Base-by-base conservation (phyloP, 805 yeast genomes). In the Saturnispora besseyi region DNA sequence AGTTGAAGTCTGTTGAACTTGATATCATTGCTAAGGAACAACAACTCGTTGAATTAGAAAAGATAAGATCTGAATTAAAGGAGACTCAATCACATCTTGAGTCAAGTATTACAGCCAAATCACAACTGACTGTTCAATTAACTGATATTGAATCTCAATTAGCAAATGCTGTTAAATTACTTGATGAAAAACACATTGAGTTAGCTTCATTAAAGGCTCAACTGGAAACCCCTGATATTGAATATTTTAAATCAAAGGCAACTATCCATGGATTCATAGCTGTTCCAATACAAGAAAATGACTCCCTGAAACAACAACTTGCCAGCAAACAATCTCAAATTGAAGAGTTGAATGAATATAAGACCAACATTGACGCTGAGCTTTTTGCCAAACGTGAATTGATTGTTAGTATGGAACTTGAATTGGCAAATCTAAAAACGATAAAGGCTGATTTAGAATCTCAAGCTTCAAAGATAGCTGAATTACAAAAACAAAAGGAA, bases 201-300 rank as follows among this genome's bases (percentile, higher is more conserved):
- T 26, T 26, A 6, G 29, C 2, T 26, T 5, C 29, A 26, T 26
- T 26, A 26, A 26, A 26, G 9, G 29, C 18, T 15, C 44, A 41
- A 22, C 12, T 6, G 13, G 58, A 56, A 5, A 50, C 54, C n/a
- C 77, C 78, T 4, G 57, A 66, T 9, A 54, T 59, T 12, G 66
- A 59, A 8, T 62, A 62, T 48, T 51, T 69, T 32, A 50, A 49
- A 21, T 55, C 57, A 9, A 63, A 63, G 33, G 67, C 74, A 5
- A 37, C 53, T 5, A 45, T 45, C 13, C 62, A 56, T 48, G 64
- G 67, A 3, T 51, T 62, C 13, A 51, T 54, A 12, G 54, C 60
- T 41, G 48, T 68, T 28, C 61, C 62, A 37, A 49, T 48, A 30
- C 50, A 47, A 13, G 62, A 52, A 10, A 61, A 63, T 42, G 51